Base-by-base conservation (phyloP, 2,329 filamentous ascomycete species). In the Epichloe uncinata region DNA sequence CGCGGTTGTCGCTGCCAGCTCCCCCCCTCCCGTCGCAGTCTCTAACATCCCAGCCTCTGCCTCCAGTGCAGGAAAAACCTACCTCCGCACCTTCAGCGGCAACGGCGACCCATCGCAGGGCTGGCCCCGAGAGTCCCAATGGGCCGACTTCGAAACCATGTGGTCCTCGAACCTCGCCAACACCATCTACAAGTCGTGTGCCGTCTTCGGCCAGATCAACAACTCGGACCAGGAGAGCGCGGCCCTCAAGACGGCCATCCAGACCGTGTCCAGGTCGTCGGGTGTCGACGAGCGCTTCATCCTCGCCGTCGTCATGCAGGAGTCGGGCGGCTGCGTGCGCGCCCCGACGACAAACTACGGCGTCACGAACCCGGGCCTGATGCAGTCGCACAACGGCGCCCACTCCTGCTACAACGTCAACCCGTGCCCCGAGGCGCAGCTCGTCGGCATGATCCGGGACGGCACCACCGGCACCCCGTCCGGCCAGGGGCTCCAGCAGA, bases 221-320 rank as follows among this genome's bases (percentile, higher is more conserved):
- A 52, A 61, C 54, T 52, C 50, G 9, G 36, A 35, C 3, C 15
- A 41, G 22, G 45, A 48, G 20, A 48, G 22, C 42, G 30, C 7
- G 13, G 49, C 48, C 48, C 60, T 70, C 50, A 60, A 58, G 43
- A 50, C 55, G 34, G 58, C 60, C 45, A 70, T 72, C 51, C 51
- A 62, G 45, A 45, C 54, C 8, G 61, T 68, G 12, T 58, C 66
- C 6, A 42, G 47, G 11, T 42, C 50, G 8, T 54, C 58, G 0
- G 53, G 56, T n/a, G 56, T 72, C 30, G 68, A 71, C 52, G 52
- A 58, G 40, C 67, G 69, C 47, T 69, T 69, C 51, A 68, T 73
- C 55, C 59, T 73, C n/a, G 65, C 68, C 20, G 60, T 71, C 51
- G 54, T 72, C 38, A 63, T 72, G 60, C 70, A 72, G 54, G 70